These are phyloP conservation scores for Crithidia thermophila DNA, from an alignment of 208 protist genomes.

Conservation along the genomic window DNA sequence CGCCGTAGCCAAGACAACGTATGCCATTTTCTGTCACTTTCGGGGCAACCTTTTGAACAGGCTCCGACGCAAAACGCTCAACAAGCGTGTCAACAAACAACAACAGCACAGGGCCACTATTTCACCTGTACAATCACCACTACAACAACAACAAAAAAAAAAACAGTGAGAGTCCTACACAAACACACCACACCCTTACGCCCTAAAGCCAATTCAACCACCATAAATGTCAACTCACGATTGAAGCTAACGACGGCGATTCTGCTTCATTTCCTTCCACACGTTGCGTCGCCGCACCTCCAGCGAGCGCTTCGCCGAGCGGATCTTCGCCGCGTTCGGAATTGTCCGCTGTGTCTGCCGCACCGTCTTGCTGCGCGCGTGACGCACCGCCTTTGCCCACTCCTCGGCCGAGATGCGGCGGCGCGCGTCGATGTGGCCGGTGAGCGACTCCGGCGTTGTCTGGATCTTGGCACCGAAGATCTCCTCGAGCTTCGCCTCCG, in stretches of 20 bases:
- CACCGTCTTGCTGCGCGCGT: conserved; percentile 61
- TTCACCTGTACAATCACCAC: not conserved
- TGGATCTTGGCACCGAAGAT: conserved; percentile 61
- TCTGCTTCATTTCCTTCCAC: conserved; percentile 59
- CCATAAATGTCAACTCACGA: no score
- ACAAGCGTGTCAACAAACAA: no score
- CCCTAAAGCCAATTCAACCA: no score
- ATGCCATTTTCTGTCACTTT: no score
- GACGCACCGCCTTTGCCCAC: conserved; percentile 79
- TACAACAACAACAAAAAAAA: not conserved
- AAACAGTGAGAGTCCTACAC: not conserved
- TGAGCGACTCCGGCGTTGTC: conserved; percentile 20
- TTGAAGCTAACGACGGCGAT: conserved; percentile 51
- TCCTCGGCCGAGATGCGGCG: conserved; percentile 74
- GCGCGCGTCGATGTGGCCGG: conserved; percentile 57
- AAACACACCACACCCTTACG: not conserved
- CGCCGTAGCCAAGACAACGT: no score
- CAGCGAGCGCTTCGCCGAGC: conserved; percentile 42
- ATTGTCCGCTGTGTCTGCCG: conserved; percentile 75
- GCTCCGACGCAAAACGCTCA: no score
- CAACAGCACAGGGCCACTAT: not conserved
- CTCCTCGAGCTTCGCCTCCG: conserved; percentile 69
- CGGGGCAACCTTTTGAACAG: no score
- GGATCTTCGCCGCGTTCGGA: conserved; percentile 69
- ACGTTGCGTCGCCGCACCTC: conserved; percentile 50